Conservation (phyloP, 768 basidiomycete genomes). For the Russula virescens region DNA sequence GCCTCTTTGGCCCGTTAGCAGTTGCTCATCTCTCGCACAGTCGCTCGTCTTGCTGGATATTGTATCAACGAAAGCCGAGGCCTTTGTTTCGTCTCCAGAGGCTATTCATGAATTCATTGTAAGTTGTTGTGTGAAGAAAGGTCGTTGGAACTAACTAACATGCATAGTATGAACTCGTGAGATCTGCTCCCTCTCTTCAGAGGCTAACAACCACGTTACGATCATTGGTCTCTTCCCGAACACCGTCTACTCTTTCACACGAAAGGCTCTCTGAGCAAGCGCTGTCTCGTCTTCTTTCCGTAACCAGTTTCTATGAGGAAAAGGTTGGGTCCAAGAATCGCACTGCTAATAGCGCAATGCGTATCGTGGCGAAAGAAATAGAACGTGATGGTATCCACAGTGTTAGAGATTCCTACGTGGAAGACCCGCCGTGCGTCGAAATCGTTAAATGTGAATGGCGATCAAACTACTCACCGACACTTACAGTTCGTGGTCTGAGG, state of each 20-base stretch:
- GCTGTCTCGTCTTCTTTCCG: slow-evolving; percentile 38
- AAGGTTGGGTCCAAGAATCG: slow-evolving; percentile 42
- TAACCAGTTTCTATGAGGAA: slow-evolving; percentile 48
- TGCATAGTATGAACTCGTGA: slow-evolving; percentile 58
- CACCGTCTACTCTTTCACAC: slow-evolving; percentile 28
- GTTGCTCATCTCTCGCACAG: slow-evolving; percentile 30
- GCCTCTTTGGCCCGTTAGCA: neutral
- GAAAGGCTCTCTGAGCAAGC: slow-evolving; percentile 35
- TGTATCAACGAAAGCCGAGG: slow-evolving; percentile 46
- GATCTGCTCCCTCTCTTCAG: slow-evolving; percentile 44
- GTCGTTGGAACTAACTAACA: neutral
- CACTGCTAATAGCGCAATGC: slow-evolving; percentile 52
- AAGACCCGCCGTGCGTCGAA: slow-evolving; percentile 45
- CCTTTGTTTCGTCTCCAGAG: slow-evolving; percentile 46
- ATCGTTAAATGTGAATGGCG: neutral
- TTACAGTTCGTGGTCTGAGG: slow-evolving; percentile 20
- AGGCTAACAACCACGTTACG: slow-evolving; percentile 43
- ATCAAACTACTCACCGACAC: neutral
- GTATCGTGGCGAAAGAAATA: slow-evolving; percentile 52
- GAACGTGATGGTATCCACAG: slow-evolving; percentile 55
- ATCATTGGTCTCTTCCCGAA: slow-evolving; percentile 24
- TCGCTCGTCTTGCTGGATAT: slow-evolving; percentile 50
- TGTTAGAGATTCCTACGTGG: slow-evolving; percentile 31
- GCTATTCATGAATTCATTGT: slow-evolving; percentile 60
- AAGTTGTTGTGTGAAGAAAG: slow-evolving; percentile 28